Evolutionary conservation across 1,284 basidiomycete species (phyloP).

Genomic region (Tylopilus sp.): DNA sequence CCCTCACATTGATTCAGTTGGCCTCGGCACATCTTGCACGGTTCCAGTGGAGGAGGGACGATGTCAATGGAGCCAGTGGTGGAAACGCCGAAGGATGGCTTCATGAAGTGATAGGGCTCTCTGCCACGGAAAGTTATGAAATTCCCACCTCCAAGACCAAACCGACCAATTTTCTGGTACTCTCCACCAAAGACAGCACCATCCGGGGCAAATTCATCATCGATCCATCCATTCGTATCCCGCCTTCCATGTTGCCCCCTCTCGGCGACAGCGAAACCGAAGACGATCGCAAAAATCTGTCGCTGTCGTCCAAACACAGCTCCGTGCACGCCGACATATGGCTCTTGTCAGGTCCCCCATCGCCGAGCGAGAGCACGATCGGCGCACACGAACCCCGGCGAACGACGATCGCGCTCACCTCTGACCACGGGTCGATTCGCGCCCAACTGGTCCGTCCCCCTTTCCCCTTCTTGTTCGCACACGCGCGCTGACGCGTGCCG

Average conservation of each 20-base stretch:
- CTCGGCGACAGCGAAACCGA: slow-evolving; percentile 30
- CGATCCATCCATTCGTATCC: slow-evolving; percentile 37
- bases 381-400: background rate
- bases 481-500: too few species aligned
- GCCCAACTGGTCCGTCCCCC: slow-evolving; percentile 7
- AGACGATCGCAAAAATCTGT: slow-evolving; percentile 34
- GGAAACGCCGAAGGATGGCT: too few species aligned
- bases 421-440: slow-evolving; percentile 13
- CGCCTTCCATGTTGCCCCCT: slow-evolving; percentile 31
- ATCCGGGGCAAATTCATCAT: slow-evolving; percentile 36
- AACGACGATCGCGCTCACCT: slow-evolving; percentile 17
- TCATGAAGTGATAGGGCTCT: too few species aligned
- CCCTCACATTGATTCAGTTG: too few species aligned
- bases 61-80: too few species aligned
- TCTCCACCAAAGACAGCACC: slow-evolving; percentile 25
- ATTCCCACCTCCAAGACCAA: slow-evolving; percentile 24
- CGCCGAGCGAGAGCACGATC: background rate
- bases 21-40: too few species aligned
- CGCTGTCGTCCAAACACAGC: slow-evolving; percentile 28
- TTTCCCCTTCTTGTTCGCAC: too few species aligned
- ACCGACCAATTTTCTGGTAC: slow-evolving; percentile 36
- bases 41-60: too few species aligned
- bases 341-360: slow-evolving; percentile 10
- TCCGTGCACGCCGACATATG: slow-evolving; percentile 33
- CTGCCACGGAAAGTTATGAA: too few species aligned